Percentiles rank a stretch among this genome's conserved stretches.
phyloP scores from a whole-genome alignment of 148 eudicot genomes.

The Rhododendron kiyosumense region DNA sequence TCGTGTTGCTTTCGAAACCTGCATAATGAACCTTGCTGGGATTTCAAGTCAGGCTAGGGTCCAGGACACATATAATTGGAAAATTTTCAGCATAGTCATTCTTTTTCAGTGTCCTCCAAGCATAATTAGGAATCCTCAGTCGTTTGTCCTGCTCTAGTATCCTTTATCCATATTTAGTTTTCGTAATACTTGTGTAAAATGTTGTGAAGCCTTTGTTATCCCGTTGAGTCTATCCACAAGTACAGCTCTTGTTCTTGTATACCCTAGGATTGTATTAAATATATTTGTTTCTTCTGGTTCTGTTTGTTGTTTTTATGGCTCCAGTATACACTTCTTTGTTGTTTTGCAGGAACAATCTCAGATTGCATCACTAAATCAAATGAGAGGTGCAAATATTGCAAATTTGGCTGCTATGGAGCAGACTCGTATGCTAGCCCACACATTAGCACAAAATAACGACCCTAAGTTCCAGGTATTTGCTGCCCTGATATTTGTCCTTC shows the following conservation, averaged over 20 bases:
- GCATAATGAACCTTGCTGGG: neutral
- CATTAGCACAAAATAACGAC: slow-evolving; percentile 78
- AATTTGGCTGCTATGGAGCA: slow-evolving; percentile 93
- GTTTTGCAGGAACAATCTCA: slow-evolving; percentile 65
- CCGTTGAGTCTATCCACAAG: neutral
- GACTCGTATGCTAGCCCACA: slow-evolving; percentile 91
- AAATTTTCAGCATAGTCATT: neutral
- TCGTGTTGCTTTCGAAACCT: neutral
- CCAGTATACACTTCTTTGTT: neutral
- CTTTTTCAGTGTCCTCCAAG: slow-evolving; percentile 1
- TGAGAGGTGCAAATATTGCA: slow-evolving; percentile 51
- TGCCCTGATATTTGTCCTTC: neutral
- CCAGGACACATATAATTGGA: neutral
- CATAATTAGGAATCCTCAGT: neutral
- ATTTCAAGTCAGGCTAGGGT: neutral
- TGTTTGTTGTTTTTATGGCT: neutral
- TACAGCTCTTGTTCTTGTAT: neutral
- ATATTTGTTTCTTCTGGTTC: neutral
- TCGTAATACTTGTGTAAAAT: neutral
- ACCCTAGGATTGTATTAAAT: neutral
- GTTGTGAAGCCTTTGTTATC: neutral
- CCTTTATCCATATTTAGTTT: neutral
- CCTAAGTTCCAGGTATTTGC: slow-evolving; percentile 86
- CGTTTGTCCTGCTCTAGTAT: neutral
- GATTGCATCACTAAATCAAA: slow-evolving; percentile 45